phyloP scores from a whole-genome alignment of 257 asterid species.

The Penstemon barbatus region DNA sequence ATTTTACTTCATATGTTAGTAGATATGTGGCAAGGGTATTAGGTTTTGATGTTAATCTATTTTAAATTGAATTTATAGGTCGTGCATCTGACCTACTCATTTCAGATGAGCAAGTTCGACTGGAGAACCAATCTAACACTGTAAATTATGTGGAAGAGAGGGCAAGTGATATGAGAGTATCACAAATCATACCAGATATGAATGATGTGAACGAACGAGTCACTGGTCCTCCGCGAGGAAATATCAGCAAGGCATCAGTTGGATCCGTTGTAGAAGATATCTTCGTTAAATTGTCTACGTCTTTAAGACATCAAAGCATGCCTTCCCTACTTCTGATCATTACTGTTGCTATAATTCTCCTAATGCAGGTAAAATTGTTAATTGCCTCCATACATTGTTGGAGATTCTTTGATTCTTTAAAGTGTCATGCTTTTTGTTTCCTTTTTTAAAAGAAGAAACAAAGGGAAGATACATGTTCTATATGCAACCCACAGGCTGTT shows the following conservation, averaged over 20 bases:
- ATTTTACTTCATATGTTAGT: no score
- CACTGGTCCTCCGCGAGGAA: conserved; percentile 35
- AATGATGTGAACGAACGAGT: conserved; percentile 32
- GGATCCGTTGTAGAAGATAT: conserved; percentile 44
- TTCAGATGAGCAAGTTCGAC: conserved; percentile 42
- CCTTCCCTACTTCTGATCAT: conserved; percentile 58
- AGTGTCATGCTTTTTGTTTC: not conserved
- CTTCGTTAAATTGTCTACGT: conserved; percentile 19
- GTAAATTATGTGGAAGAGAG: conserved; percentile 31
- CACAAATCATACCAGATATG: conserved; percentile 34
- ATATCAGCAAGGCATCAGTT: conserved; percentile 34
- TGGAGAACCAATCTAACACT: conserved; percentile 28
- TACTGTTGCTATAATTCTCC: conserved; percentile 57
- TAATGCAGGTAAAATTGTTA: conserved; percentile 77
- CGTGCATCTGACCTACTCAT: conserved; percentile 34
- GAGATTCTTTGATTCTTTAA: not conserved
- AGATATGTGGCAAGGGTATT: not conserved
- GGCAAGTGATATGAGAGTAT: conserved; percentile 33
- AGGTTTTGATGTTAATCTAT: conserved; percentile 5
- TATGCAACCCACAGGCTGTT: no score
- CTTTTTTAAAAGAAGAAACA: no score
- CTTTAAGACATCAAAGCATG: conserved; percentile 54
- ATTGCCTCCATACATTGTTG: not conserved
- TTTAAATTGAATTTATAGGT: conserved; percentile 25
- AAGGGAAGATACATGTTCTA: no score